Evolutionary conservation across 2,329 filamentous ascomycete genomes (phyloP), one percentile per base, ranked within the genome.

Genomic region (Claviceps africana): DNA sequence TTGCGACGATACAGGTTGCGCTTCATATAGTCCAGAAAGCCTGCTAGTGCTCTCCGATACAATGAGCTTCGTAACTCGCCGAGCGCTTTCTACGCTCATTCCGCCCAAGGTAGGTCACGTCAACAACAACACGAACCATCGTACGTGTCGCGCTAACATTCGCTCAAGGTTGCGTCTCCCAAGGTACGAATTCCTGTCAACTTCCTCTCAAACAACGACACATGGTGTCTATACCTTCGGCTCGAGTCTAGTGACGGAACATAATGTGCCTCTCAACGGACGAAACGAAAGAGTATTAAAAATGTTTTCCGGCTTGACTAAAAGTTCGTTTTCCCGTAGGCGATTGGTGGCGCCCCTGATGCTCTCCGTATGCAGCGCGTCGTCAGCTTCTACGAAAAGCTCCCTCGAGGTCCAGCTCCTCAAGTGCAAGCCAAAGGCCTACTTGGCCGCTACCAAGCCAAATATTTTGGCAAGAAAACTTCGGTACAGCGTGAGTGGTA

Each of bases 321-420:
- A 75, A 56, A 48, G 50, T 31, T 35, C 57, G 55, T 17, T 44
- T 37, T 55, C 54, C 31, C 45, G 60, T 70, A 97, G 93, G 90
- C 87, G 64, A 89, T 98, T 68, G 91, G 93, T 67, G 86, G 86
- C 68, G 89, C 90, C 62, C 88, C 90, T 68, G 91, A 97, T 82
- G 93, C 93, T 68, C 81, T 89, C 67, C 88, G 91, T 70, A 97
- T 98, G 93, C 86, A 95, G 72, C 87, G 90, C 65, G 89, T 98
- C 63, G 91, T 97, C 72, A 88, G 81, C 76, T 97, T 98, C 81
- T 98, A 98, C 81, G 88, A 94, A 78, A 94, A 91, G 74, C 88
- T 98, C 55, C 93, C 94, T 68, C 88, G 90, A 67, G 94, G 93
- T 63, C 72, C 87, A 62, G 90, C 90, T 65, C 90, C 93, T 64